Base-by-base conservation (phyloP, 208 protist species). In the Trypanosoma melophagium region DNA sequence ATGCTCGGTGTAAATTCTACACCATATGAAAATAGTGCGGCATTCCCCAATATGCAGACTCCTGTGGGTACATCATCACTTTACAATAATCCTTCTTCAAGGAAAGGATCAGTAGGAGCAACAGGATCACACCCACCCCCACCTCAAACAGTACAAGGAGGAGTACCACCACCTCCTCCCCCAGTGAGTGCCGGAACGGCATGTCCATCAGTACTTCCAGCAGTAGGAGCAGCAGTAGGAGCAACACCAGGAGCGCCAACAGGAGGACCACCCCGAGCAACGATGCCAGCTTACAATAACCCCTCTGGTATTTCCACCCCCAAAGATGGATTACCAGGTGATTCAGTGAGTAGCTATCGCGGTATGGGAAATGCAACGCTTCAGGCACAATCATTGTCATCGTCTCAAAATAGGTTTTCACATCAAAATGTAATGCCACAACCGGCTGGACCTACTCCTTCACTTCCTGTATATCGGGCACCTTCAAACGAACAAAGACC, bases 391-490 rank as follows among this genome's bases (percentile, higher is more conserved):
- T 53, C 24, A 17, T 3, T 52, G 24, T 17, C 58, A 40, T 17
- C 24, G 56, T 25, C 38, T 31, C 13, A 45, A 21, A 49, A 49
- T 7, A 50, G 38, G 17, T 12, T 61, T 41, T 13, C 21, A 40
- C 47, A 14, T 38, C 17, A 60, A 47, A 58, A 41, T 58, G n/a
- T 21, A 12, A 24, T 40, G 31, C 7, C 14, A 17, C 47, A 14
- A 12, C 44, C 58, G 54, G 10, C 21, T 61, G 8, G 7, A 22
- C 13, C 47, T 10, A 31, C 65, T 52, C 21, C 57, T 22, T 49
- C 71, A 42, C 45, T 66, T 63, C 60, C 45, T 71, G 21, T 45
- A 9, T 65, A 58, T 40, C 22, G 28, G 9, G 2, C 47, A 28
- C 35, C 42, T 51, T 58, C 53, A 14, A 51, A 45, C 52, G 60